Conservation (phyloP, 257 asterid genomes). For the Solanum lycopersicoides region DNA sequence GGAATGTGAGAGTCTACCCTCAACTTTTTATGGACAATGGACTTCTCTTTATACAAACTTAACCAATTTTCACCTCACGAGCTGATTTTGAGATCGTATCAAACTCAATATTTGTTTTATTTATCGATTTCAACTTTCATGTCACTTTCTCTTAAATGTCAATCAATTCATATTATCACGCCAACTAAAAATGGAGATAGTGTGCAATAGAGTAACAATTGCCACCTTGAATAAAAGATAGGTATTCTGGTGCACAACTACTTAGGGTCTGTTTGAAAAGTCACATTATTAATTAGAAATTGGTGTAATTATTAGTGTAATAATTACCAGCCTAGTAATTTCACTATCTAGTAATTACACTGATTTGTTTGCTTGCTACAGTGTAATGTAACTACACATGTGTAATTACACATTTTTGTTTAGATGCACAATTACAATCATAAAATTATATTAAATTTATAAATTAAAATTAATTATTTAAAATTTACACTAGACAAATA, state of each 20-base stretch:
- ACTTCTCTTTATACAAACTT: not conserved
- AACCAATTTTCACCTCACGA: not conserved
- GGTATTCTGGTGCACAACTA: not conserved
- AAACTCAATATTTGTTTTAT: fast-evolving
- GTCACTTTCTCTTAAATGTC: not conserved
- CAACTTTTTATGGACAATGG: not conserved
- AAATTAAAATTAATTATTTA: no score
- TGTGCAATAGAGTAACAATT: not conserved
- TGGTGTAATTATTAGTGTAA: no score
- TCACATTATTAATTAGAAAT: no score
- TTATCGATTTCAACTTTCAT: not conserved
- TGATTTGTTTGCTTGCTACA: no score
- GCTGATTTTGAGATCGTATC: not conserved
- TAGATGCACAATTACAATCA: no score
- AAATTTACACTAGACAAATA: no score
- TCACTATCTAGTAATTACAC: no score
- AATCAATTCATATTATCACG: not conserved
- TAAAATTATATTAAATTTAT: no score
- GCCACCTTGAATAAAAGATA: not conserved
- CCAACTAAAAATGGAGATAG: not conserved
- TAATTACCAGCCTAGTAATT: no score
- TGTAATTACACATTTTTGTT: no score
- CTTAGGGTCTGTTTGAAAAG: no score
- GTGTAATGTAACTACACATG: no score
- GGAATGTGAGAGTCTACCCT: not conserved